phyloP scores from a whole-genome alignment of 2,329 filamentous ascomycete species.

The Verticillium nubilum region DNA sequence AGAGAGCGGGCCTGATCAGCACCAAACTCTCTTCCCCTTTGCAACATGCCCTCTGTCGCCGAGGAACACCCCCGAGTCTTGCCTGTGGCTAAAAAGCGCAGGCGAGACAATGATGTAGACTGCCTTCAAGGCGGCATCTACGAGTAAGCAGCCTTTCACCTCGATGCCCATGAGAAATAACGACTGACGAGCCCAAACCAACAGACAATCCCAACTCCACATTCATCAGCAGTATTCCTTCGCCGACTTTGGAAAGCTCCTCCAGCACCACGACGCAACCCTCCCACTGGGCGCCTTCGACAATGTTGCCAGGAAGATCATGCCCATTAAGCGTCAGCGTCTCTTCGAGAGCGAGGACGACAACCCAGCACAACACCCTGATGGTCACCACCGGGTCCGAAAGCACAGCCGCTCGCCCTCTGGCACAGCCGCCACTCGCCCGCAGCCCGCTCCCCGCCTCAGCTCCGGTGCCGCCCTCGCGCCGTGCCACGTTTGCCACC shows the following conservation, averaged over 20 bases:
- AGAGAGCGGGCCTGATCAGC: not conserved
- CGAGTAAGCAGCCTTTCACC: slow-evolving; percentile 4
- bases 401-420: slow-evolving; percentile 5
- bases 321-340: not conserved
- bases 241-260: not conserved
- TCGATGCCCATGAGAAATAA: not conserved
- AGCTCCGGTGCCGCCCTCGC: slow-evolving; percentile 27
- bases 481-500: slow-evolving; percentile 64
- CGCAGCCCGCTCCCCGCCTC: slow-evolving; percentile 7
- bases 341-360: not conserved
- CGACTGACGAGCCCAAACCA: not conserved
- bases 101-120: slow-evolving; percentile 11
- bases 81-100: slow-evolving; percentile 10
- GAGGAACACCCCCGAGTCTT: slow-evolving; percentile 11
- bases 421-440: not conserved
- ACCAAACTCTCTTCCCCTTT: not conserved
- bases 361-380: not conserved
- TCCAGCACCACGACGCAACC: not conserved
- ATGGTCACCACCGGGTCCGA: not conserved
- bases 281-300: not conserved
- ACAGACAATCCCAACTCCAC: not conserved
- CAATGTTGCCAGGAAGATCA: not conserved
- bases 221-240: not conserved
- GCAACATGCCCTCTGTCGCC: slow-evolving; percentile 11
- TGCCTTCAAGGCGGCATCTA: slow-evolving; percentile 8